Conservation (phyloP, 2,329 filamentous ascomycete genomes). For the Mycosphaerella arachidis region DNA sequence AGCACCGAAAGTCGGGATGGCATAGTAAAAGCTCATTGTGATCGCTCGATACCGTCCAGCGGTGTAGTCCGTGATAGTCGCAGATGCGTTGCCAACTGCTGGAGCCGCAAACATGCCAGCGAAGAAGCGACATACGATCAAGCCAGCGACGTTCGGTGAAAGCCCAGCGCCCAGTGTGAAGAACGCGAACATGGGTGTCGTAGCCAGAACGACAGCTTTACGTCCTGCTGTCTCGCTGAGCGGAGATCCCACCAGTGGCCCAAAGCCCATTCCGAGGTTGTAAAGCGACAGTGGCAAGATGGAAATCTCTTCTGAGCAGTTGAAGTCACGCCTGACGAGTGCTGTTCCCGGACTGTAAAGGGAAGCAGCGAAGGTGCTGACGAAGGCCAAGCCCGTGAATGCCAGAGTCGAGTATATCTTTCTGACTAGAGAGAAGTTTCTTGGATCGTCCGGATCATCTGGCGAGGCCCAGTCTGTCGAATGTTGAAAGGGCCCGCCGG, state of each 20-base stretch:
- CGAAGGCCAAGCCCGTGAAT: slow-evolving; percentile 29
- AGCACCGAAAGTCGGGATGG: slow-evolving; percentile 28
- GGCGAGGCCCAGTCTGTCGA: slow-evolving; percentile 27
- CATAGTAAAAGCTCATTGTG: slow-evolving; percentile 28
- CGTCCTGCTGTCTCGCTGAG: slow-evolving; percentile 37
- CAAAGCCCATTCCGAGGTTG: slow-evolving; percentile 36
- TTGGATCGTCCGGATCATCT: slow-evolving; percentile 30
- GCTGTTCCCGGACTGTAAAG: slow-evolving; percentile 29
- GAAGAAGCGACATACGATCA: slow-evolving; percentile 40
- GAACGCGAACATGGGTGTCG: slow-evolving; percentile 34
- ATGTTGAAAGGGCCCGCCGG: slow-evolving; percentile 7
- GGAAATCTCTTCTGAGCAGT: slow-evolving; percentile 29
- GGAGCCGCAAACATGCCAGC: slow-evolving; percentile 43
- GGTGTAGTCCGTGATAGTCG: slow-evolving; percentile 33
- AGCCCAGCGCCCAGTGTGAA: slow-evolving; percentile 35
- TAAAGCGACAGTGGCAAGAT: slow-evolving; percentile 36
- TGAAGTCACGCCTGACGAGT: slow-evolving; percentile 23
- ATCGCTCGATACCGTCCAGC: slow-evolving; percentile 26
- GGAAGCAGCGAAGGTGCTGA: slow-evolving; percentile 30
- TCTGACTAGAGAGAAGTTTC: slow-evolving; percentile 27
- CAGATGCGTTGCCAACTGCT: slow-evolving; percentile 29
- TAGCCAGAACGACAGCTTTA: slow-evolving; percentile 34
- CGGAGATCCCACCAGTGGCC: slow-evolving; percentile 35
- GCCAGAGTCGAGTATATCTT: slow-evolving; percentile 24
- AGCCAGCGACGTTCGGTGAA: slow-evolving; percentile 17